phyloP scores from a whole-genome alignment of 345 rosid species.

The Salix exigua region DNA sequence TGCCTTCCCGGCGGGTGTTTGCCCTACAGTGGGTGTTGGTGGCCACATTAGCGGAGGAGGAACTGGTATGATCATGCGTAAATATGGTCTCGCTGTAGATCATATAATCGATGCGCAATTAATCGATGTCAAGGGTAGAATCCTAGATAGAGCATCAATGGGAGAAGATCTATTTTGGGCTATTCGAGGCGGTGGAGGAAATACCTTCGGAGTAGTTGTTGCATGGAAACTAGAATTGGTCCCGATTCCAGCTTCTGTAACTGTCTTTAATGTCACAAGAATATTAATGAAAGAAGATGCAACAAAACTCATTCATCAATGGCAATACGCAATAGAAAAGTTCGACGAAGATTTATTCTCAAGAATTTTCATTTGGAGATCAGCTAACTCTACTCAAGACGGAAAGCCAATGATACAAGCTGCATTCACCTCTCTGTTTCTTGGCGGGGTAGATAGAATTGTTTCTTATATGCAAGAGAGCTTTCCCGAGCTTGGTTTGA shows the following conservation, averaged over 20 bases:
- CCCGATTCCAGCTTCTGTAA: background rate
- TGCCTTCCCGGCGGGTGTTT: slow-evolving; percentile 23
- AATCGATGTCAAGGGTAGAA: slow-evolving; percentile 10
- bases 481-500: slow-evolving; percentile 2
- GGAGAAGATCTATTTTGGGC: slow-evolving; percentile 20
- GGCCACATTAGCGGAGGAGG: slow-evolving; percentile 30
- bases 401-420: background rate
- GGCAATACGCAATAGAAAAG: background rate
- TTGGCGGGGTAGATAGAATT: background rate
- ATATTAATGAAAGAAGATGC: background rate
- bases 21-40: slow-evolving; percentile 18
- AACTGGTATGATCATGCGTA: slow-evolving; percentile 9
- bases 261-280: background rate
- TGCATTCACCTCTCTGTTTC: background rate
- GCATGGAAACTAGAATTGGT: background rate
- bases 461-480: background rate
- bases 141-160: slow-evolving; percentile 13
- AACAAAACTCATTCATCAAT: background rate
- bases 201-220: slow-evolving; percentile 8
- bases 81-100: slow-evolving; percentile 22
- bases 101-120: slow-evolving; percentile 4
- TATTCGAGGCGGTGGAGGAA: slow-evolving; percentile 22
- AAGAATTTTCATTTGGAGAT: background rate
- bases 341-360: background rate
- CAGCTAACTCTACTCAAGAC: background rate